Evolutionary conservation across 225 moss, liverwort and hornwort genomes (phyloP), one percentile per base, ranked within the genome.

Genomic region (Lunularia cruciata): DNA sequence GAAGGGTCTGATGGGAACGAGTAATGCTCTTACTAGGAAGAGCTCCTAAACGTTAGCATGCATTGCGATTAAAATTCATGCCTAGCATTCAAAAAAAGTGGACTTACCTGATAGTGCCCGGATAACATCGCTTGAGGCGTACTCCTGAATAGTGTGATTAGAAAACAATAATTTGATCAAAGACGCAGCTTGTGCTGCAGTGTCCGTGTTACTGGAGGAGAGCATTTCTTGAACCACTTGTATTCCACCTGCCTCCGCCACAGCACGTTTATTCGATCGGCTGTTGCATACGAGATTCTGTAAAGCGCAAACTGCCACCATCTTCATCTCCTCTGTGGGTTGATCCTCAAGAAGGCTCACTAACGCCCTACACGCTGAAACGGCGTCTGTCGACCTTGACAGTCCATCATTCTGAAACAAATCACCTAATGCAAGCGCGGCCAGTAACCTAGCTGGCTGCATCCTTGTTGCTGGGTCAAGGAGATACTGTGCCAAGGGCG

Each of bases 261-360:
- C 93, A 69, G 98, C 98, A 3, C 98, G 93, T 68, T 91, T 98
- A 66, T 98, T 98, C n/a, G 98, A 89, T 57, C 98, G 86, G 73
- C 98, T 98, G 70, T 87, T 91, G 77, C 89, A 89, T 28, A 98
- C 98, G 28, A 98, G 89, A 77, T 98, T 98, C 63, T 98, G 98
- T 59, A 98, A 63, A 12, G 98, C 98, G 40, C 98, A 93, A 37
- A 98, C 87, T 23, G 98, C 78, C 5, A 98, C 98, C 98, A 98
- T 93, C 76, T 89, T 98, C 98, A 98, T 98, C 77, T 98, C 98
- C 60, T 98, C 98, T 25, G 93, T 91, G 1, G 98, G 98, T 69
- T 98, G 98, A 78, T 98, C 98, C 78, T 98, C 93, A 45, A 98
- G 72, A 76, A 98, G 81, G 73, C 98, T 98, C 58, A 98, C 93